A percentile compares a stretch with the other conserved stretches of the same genome.
These are phyloP conservation scores for Aspergillus felis DNA, from an alignment of 2,329 filamentous ascomycete genomes.

Conservation along the genomic window DNA sequence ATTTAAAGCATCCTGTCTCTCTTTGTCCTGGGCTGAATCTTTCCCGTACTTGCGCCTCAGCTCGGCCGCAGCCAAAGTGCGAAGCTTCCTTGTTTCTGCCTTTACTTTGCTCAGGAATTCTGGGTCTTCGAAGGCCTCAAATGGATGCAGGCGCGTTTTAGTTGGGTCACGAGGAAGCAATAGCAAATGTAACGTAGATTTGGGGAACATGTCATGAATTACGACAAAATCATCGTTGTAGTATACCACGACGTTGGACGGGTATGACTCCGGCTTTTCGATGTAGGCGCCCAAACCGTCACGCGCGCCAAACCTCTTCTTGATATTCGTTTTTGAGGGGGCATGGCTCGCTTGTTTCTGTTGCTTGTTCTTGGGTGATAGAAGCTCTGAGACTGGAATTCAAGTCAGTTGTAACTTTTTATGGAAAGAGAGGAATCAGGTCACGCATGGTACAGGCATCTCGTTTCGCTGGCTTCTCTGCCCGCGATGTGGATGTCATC, in stretches of 20 bases:
- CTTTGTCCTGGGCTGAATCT: conserved; percentile 59
- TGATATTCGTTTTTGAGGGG: conserved; percentile 16
- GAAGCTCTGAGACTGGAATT: conserved; percentile 50
- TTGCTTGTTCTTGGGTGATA: conserved; percentile 48
- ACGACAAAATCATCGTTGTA: conserved; percentile 66
- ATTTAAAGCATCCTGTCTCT: conserved; percentile 62
- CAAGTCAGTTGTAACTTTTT: conserved; percentile 1
- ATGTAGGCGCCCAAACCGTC: conserved; percentile 67
- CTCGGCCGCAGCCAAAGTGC: conserved; percentile 66
- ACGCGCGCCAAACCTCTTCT: conserved; percentile 45
- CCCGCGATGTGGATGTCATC: background rate
- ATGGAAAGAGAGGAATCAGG: background rate
- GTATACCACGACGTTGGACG: conserved; percentile 59
- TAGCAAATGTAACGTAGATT: conserved; percentile 78
- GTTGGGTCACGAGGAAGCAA: conserved; percentile 70
- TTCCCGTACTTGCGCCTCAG: conserved; percentile 65
- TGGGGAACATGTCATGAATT: conserved; percentile 82
- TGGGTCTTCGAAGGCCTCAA: conserved; percentile 68
- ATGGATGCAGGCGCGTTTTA: conserved; percentile 65
- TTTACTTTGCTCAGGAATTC: conserved; percentile 64
- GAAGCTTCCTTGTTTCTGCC: conserved; percentile 59
- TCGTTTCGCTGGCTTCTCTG: conserved; percentile 26
- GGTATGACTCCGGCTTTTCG: conserved; percentile 57
- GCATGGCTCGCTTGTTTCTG: conserved; percentile 17
- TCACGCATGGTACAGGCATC: conserved; percentile 31